Conservation (phyloP, 2,329 filamentous ascomycete genomes). For the Curvularia hawaiiensis region DNA sequence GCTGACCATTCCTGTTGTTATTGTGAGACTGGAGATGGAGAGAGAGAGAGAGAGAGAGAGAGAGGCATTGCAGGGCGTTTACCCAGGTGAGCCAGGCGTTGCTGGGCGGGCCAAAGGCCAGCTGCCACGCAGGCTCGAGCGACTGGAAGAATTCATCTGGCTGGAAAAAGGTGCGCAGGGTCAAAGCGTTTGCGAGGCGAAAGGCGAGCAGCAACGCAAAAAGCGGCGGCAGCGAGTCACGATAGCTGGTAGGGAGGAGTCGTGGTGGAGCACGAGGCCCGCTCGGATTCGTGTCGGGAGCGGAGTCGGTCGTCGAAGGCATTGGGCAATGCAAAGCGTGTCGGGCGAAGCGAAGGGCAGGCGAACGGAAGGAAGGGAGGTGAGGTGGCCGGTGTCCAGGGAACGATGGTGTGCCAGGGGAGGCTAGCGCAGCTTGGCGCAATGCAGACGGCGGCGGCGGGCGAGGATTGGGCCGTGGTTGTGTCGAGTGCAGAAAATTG, state of each 20-base stretch:
- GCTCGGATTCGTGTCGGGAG: slow-evolving; percentile 37
- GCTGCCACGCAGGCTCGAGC: slow-evolving; percentile 89
- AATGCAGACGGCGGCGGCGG: slow-evolving; percentile 27
- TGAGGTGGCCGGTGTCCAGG: slow-evolving; percentile 21
- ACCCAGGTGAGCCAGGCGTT: slow-evolving; percentile 98
- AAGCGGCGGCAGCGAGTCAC: slow-evolving; percentile 36
- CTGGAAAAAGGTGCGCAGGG: slow-evolving; percentile 89
- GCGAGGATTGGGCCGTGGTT: slow-evolving; percentile 30
- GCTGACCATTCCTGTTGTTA: slow-evolving; percentile 82
- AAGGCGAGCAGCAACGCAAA: slow-evolving; percentile 62
- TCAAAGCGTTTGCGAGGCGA: slow-evolving; percentile 79
- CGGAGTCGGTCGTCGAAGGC: slow-evolving; percentile 35
- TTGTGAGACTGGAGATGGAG: slow-evolving; percentile 42
- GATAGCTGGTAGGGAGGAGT: slow-evolving; percentile 33
- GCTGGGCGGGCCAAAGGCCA: slow-evolving; percentile 77
- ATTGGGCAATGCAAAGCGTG: slow-evolving; percentile 37
- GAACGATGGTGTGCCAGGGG: slow-evolving; percentile 29
- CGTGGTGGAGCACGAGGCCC: slow-evolving; percentile 29
- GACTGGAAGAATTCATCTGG: slow-evolving; percentile 98
- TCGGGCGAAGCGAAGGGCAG: slow-evolving; percentile 7
- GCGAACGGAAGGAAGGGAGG: slow-evolving; percentile 25
- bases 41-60: too few species aligned
- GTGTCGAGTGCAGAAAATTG: slow-evolving; percentile 32
- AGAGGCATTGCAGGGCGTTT: slow-evolving; percentile 26
- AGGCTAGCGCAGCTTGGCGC: slow-evolving; percentile 23